phyloP scores from a whole-genome alignment of 176 grass and related monocot species.

The Carex pumila region DNA sequence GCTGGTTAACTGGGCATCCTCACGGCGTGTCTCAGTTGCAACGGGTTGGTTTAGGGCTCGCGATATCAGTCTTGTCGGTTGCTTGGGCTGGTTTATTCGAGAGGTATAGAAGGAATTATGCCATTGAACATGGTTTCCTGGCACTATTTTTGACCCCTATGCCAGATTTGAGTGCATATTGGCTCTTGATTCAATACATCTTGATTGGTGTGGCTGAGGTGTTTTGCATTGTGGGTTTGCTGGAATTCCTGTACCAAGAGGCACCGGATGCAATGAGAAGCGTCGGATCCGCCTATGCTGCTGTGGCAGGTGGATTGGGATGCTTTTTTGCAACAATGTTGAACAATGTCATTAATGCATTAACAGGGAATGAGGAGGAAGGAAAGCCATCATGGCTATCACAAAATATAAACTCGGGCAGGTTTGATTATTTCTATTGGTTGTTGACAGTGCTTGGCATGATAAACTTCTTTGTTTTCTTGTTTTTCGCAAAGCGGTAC shows the following conservation, averaged over 20 bases:
- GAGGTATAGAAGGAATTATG: slow-evolving; percentile 69
- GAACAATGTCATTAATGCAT: slow-evolving; percentile 66
- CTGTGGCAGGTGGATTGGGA: slow-evolving; percentile 76
- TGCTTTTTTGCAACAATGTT: slow-evolving; percentile 71
- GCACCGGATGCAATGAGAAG: slow-evolving; percentile 98
- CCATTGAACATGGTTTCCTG: slow-evolving; percentile 52
- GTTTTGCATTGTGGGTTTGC: slow-evolving; percentile 74
- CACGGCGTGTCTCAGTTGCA: slow-evolving; percentile 90
- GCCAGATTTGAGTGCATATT: slow-evolving; percentile 82
- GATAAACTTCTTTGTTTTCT: slow-evolving; percentile 56
- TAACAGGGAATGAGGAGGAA: slow-evolving; percentile 33
- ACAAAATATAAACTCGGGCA: slow-evolving; percentile 79
- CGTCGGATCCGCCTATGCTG: slow-evolving; percentile 66
- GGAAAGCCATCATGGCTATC: slow-evolving; percentile 57
- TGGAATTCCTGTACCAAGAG: slow-evolving; percentile 97
- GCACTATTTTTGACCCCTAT: slow-evolving; percentile 54
- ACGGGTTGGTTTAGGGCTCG: slow-evolving; percentile 66
- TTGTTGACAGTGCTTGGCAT: slow-evolving; percentile 57
- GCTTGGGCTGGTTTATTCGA: slow-evolving; percentile 74
- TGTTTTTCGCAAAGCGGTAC: slow-evolving; percentile 59
- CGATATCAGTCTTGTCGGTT: slow-evolving; percentile 65
- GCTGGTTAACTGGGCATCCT: slow-evolving; percentile 70
- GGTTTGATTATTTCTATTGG: slow-evolving; percentile 91
- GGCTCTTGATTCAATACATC: slow-evolving; percentile 93
- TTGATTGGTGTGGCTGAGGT: slow-evolving; percentile 92